Conservation (phyloP, 2,329 filamentous ascomycete genomes). For the Hymenoscyphus albidus region DNA sequence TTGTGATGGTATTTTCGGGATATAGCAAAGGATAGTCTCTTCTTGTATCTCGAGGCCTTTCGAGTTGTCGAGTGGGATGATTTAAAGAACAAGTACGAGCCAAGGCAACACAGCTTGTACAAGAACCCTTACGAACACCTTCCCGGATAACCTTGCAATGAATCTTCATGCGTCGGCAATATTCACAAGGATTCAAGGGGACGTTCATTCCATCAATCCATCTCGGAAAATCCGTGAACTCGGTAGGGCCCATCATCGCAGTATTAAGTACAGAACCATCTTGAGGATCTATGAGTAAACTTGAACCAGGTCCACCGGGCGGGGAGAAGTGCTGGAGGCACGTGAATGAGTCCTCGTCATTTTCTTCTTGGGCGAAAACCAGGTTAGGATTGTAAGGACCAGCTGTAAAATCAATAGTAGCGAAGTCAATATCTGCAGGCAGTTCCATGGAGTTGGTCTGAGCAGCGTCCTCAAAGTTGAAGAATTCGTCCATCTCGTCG, state of each 20-base stretch:
- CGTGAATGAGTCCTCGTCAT: slow-evolving; percentile 57
- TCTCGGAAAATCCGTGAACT: slow-evolving; percentile 38
- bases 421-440: slow-evolving; percentile 13
- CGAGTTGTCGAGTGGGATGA: slow-evolving; percentile 15
- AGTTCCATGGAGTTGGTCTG: slow-evolving; percentile 12
- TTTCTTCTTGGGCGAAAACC: slow-evolving; percentile 52
- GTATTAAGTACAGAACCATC: slow-evolving; percentile 33
- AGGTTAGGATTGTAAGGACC: slow-evolving; percentile 46
- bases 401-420: slow-evolving; percentile 22
- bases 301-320: slow-evolving; percentile 34
- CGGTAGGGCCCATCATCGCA: slow-evolving; percentile 41
- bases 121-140: slow-evolving; percentile 57
- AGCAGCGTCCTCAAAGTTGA: slow-evolving; percentile 56
- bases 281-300: slow-evolving; percentile 32
- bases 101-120: slow-evolving; percentile 59
- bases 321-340: slow-evolving; percentile 55
- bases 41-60: not conserved
- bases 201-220: slow-evolving; percentile 33
- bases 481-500: slow-evolving; percentile 54
- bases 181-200: slow-evolving; percentile 43
- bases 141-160: slow-evolving; percentile 59
- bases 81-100: slow-evolving; percentile 57
- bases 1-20: slow-evolving; percentile 11
- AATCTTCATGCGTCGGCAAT: slow-evolving; percentile 50
- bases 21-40: slow-evolving; percentile 9